Conservation (phyloP, 2,329 filamentous ascomycete species). For the Samsoniella hepiali region DNA sequence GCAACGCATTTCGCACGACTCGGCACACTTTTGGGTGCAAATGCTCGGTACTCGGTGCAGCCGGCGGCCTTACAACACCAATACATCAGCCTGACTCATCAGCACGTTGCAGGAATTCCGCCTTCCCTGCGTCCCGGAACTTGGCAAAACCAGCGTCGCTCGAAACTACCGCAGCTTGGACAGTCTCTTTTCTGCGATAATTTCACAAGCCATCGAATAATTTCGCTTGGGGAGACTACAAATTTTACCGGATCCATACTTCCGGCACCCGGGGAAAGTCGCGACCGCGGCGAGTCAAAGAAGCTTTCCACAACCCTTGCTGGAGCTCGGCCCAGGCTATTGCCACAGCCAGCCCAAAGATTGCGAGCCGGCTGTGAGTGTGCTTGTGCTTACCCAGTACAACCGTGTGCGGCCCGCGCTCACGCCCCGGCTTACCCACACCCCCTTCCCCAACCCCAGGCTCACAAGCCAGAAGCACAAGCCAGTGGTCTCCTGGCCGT, state of each 20-base stretch:
- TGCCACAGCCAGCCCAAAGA: neutral
- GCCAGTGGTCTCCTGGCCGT: slow-evolving; percentile 13
- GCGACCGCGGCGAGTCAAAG: slow-evolving; percentile 8
- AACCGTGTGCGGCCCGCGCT: slow-evolving; percentile 5
- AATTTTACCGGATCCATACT: slow-evolving; percentile 13
- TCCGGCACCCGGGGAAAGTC: slow-evolving; percentile 10
- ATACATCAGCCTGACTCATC: slow-evolving; percentile 17
- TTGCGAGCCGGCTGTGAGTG: neutral
- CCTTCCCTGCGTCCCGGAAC: neutral
- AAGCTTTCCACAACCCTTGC: neutral
- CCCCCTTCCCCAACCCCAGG: neutral
- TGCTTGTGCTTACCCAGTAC: slow-evolving; percentile 5
- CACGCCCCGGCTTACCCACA: slow-evolving; percentile 8
- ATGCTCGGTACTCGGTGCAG: neutral
- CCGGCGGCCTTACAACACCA: neutral
- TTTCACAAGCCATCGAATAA: neutral
- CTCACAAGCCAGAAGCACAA: slow-evolving; percentile 17
- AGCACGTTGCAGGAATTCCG: neutral
- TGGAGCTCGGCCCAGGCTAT: slow-evolving; percentile 4
- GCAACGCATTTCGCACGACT: neutral
- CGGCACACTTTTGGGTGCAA: neutral
- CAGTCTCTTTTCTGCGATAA: neutral
- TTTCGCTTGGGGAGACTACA: neutral
- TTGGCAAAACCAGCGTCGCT: neutral
- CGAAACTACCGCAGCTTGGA: neutral